A percentile compares a stretch with the other conserved stretches of the same genome.
phyloP scores from a whole-genome alignment of 2,329 filamentous ascomycete species.

The Cladophialophora carrionii region DNA sequence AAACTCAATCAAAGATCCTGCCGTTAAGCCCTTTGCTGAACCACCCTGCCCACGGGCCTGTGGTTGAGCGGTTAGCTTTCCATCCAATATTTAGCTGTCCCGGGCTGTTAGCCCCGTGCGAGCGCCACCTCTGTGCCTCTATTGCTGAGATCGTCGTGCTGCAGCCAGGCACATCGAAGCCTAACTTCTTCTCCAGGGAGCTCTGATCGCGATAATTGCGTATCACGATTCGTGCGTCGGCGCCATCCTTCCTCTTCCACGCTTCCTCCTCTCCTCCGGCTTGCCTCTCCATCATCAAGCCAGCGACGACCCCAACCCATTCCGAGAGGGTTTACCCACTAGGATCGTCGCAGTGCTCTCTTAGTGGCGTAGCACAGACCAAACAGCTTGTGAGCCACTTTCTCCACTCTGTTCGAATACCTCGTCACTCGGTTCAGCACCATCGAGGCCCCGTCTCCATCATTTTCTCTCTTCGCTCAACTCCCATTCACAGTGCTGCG shows the following conservation, averaged over 20 bases:
- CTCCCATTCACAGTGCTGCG: background rate
- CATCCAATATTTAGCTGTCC: background rate
- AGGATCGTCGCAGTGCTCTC: slow-evolving; percentile 6
- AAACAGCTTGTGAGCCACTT: slow-evolving; percentile 12
- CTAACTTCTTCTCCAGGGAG: background rate
- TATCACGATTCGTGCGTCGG: slow-evolving; percentile 12
- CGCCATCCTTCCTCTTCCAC: slow-evolving; percentile 12
- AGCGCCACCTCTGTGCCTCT: background rate
- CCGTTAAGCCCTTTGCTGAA: background rate
- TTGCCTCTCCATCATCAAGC: slow-evolving; percentile 8
- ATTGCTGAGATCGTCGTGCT: slow-evolving; percentile 4
- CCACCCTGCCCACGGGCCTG: background rate
- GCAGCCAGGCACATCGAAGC: slow-evolving; percentile 3
- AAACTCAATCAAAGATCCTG: slow-evolving; percentile 1
- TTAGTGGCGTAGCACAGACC: slow-evolving; percentile 16
- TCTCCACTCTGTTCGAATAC: slow-evolving; percentile 16
- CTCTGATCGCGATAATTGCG: slow-evolving; percentile 7
- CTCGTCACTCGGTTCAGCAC: slow-evolving; percentile 10
- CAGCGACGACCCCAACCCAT: slow-evolving; percentile 8
- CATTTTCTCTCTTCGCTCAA: slow-evolving; percentile 5
- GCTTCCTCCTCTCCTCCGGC: background rate
- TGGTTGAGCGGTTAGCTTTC: slow-evolving; percentile 1
- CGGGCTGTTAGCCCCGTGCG: background rate
- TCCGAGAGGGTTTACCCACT: background rate
- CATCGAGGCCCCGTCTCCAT: slow-evolving; percentile 6